phyloP scores from a whole-genome alignment of 2,329 filamentous ascomycete species.

The Stachybotrys chlorohalonatus region DNA sequence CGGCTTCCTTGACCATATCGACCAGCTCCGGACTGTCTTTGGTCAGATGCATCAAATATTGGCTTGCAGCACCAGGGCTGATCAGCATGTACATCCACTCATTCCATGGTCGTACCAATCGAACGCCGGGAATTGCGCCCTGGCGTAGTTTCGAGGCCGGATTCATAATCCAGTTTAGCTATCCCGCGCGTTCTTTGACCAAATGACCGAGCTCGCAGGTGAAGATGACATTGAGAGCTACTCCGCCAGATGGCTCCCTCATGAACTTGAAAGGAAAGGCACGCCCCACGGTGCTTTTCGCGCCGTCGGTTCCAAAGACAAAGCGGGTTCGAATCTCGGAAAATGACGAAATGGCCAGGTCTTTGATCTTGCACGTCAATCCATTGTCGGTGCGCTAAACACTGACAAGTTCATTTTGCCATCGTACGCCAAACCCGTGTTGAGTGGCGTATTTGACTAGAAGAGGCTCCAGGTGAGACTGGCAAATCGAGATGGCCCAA shows the following conservation, averaged over 20 bases:
- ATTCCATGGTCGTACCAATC: slow-evolving; percentile 56
- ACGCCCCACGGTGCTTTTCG: slow-evolving; percentile 26
- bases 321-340: slow-evolving; percentile 41
- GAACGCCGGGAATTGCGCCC: slow-evolving; percentile 37
- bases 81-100: slow-evolving; percentile 43
- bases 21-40: background rate
- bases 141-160: slow-evolving; percentile 43
- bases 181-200: slow-evolving; percentile 41
- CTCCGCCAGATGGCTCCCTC: slow-evolving; percentile 28
- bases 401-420: slow-evolving; percentile 22
- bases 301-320: slow-evolving; percentile 46
- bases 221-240: slow-evolving; percentile 31
- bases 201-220: slow-evolving; percentile 39
- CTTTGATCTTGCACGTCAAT: slow-evolving; percentile 20
- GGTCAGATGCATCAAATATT: background rate
- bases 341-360: slow-evolving; percentile 21
- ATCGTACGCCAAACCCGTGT: slow-evolving; percentile 26
- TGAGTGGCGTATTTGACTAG: slow-evolving; percentile 25
- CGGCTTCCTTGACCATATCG: background rate
- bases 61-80: background rate
- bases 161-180: slow-evolving; percentile 51
- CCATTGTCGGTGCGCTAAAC: slow-evolving; percentile 11
- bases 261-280: slow-evolving; percentile 31
- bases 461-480: slow-evolving; percentile 31
- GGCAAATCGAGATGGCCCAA: slow-evolving; percentile 32